Base-by-base conservation (phyloP, 2,329 filamentous ascomycete species). In the Cladosporium sp. region DNA sequence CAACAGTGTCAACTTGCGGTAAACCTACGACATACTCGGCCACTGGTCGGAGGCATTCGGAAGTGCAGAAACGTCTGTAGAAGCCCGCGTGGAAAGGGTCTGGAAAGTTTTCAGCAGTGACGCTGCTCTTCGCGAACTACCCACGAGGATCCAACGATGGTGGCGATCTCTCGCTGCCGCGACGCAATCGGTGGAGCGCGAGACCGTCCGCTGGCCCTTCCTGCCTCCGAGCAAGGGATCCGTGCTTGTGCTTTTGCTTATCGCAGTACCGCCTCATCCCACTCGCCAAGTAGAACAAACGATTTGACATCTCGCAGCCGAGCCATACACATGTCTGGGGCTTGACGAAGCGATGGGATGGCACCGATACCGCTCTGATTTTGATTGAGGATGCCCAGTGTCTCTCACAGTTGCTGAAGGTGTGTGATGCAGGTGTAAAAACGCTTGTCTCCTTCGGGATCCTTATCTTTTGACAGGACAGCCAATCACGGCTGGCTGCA, bases 221-320 rank as follows among this genome's bases (percentile, higher is more conserved):
- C 7, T 32, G 54, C 54, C 54, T 39, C 32, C 26, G 28, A 30
- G 32, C 54, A 39, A 57, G 32, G 54, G 10, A 57, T 57, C 54
- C 28, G 54, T 57, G 54, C 54, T 57, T 57, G 54, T 26, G 54
- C 30, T 57, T 30, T 32, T 57, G 28, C 54, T 57, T 39, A 57
- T 57, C 54, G 54, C 54, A 57, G 13, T 6, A 8, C 54, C 25
- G 21, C n/a, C 8, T 32, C 21, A 39, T 34, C 54, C 28, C 32
- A 32, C 30, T n/a, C 30, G 54, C 54, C 54, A 39, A 57, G 54
- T 34, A 30, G 13, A 57, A 32, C n/a, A 23, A 39, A 32, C 32
- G 21, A 39, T 71, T 83, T 3, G 84, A 86, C 70, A 76, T 87
- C 1, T 86, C 86, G 67, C 76, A 84, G 28, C 61, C 86, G 10